Conservation (phyloP, 208 protist species). For the Plasmodiophora brassicae region DNA sequence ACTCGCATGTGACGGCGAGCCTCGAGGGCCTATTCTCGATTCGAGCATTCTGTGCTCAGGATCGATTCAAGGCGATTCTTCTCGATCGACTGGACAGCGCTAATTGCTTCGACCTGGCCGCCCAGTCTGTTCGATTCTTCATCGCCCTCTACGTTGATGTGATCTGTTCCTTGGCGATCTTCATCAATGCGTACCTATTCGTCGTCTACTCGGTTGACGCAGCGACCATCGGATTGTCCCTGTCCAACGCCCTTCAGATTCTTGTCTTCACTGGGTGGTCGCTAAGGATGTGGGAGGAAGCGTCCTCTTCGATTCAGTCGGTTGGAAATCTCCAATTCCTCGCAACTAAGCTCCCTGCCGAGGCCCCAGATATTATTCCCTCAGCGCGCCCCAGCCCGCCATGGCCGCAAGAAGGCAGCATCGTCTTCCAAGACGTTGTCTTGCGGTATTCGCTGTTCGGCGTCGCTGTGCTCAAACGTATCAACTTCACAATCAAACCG, state of each 20-base stretch:
- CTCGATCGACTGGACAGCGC: not conserved
- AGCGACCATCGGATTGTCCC: not conserved
- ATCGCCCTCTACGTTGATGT: slow-evolving; percentile 10
- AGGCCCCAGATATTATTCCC: not conserved
- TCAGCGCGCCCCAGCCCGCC: not conserved
- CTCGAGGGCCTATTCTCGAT: slow-evolving; percentile 21
- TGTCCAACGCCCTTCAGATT: slow-evolving; percentile 20
- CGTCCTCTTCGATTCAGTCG: not conserved
- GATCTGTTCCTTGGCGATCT: not conserved
- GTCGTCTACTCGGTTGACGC: not conserved
- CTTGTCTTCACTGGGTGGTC: not conserved
- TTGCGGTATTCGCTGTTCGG: slow-evolving; percentile 33
- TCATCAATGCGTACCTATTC: not conserved
- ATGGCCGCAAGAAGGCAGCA: not conserved
- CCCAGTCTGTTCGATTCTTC: not conserved
- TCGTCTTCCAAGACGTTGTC: not conserved
- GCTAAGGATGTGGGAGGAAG: slow-evolving; percentile 9
- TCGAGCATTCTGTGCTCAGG: not conserved
- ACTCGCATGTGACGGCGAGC: not conserved
- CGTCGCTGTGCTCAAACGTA: slow-evolving; percentile 25
- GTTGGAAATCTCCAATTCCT: not conserved
- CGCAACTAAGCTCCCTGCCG: not conserved
- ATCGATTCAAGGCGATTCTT: not conserved
- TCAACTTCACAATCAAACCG: not conserved
- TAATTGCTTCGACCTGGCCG: not conserved